Evolutionary conservation across 2,329 filamentous ascomycete genomes (phyloP).

Genomic region (Lasiodiplodia gonubiensis): DNA sequence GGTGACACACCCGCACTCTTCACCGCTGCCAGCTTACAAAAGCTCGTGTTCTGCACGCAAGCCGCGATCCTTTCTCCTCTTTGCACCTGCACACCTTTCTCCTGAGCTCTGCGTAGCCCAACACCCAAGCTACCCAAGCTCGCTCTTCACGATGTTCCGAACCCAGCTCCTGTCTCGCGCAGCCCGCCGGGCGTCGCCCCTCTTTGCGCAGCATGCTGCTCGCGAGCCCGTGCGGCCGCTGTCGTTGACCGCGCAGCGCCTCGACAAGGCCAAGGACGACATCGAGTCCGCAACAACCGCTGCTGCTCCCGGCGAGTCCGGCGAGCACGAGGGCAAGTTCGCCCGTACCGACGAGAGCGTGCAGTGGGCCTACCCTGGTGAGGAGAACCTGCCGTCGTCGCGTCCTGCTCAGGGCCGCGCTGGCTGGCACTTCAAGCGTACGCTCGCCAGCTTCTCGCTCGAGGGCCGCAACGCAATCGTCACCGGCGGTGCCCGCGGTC

Average conservation of each 20-base stretch:
- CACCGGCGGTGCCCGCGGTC: conserved; percentile 85
- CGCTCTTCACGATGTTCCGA: conserved; percentile 41
- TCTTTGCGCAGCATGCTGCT: conserved; percentile 38
- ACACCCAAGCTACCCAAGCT: conserved; percentile 25
- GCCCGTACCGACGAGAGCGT: conserved; percentile 82
- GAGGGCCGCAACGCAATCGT: conserved; percentile 83
- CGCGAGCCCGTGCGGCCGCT: conserved; percentile 39
- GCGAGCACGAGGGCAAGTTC: conserved; percentile 67
- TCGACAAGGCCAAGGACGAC: conserved; percentile 40
- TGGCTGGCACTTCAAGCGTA: conserved; percentile 82
- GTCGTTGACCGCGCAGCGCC: conserved; percentile 37
- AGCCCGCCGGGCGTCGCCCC: conserved; percentile 39
- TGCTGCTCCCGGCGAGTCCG: conserved; percentile 48
- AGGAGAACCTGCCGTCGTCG: conserved; percentile 73
- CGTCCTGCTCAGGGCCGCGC: conserved; percentile 75
- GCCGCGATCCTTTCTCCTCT: background rate
- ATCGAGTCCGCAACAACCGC: conserved; percentile 44
- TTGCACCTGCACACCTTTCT: background rate
- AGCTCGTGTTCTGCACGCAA: background rate
- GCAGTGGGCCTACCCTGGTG: conserved; percentile 77
- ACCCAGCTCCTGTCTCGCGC: conserved; percentile 35
- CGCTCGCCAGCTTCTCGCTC: conserved; percentile 83
- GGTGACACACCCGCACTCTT: conserved; percentile 8
- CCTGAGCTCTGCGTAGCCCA: background rate
- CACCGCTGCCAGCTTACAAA: conserved; percentile 15